Evolutionary conservation across 1,284 basidiomycete genomes (phyloP).

Genomic region (Gomphus bonarii): DNA sequence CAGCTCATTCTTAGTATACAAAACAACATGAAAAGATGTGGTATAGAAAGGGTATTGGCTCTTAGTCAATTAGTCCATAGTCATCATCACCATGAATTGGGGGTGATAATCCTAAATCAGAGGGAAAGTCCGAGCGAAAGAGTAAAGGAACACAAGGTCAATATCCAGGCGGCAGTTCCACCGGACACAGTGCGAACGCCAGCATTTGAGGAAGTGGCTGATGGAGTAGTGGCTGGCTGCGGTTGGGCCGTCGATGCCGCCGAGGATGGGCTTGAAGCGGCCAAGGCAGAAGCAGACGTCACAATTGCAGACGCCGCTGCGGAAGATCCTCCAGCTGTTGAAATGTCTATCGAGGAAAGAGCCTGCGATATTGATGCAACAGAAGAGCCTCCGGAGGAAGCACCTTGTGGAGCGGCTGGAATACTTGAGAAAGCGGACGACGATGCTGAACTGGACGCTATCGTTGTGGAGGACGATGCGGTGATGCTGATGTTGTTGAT

Average conservation of each 20-base stretch:
- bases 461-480: conserved; percentile 11
- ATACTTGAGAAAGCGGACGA: not conserved
- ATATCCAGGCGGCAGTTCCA: not conserved
- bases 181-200: not conserved
- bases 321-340: not conserved
- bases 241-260: conserved; percentile 2
- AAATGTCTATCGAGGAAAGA: not conserved
- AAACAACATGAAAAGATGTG: not conserved
- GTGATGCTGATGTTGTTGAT: conserved; percentile 17
- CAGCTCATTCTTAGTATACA: not conserved
- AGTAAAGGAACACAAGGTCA: not conserved
- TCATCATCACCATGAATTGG: not conserved
- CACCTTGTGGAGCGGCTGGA: not conserved
- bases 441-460: conserved; percentile 22
- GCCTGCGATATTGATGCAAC: not conserved
- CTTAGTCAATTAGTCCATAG: conserved; percentile 2
- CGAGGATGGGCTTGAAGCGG: not conserved
- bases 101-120: not conserved
- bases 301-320: not conserved
- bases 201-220: not conserved
- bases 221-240: not conserved
- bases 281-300: not conserved
- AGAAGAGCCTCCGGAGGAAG: not conserved
- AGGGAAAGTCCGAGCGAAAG: not conserved
- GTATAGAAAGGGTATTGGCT: not conserved